Evolutionary conservation across 1,284 basidiomycete genomes (phyloP).

Genomic region (Austroboletus niveus): DNA sequence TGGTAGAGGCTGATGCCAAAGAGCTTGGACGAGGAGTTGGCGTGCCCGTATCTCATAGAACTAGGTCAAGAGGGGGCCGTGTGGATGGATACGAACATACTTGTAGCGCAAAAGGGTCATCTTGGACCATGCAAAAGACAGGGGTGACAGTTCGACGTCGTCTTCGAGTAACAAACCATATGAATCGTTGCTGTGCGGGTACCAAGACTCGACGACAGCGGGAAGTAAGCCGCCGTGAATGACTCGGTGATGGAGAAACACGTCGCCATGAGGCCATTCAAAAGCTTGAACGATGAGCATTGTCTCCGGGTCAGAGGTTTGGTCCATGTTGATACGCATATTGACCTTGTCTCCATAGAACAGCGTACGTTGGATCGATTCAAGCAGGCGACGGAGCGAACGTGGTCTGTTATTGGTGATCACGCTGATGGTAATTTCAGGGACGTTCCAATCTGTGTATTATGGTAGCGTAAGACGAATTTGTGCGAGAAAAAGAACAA

Average conservation of each 20-base stretch:
- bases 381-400: constrained; percentile 67
- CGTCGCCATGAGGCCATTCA: constrained; percentile 57
- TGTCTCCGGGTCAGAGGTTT: constrained; percentile 65
- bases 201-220: constrained; percentile 85
- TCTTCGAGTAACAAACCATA: constrained; percentile 82
- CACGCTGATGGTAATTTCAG: constrained; percentile 64
- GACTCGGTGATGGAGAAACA: constrained; percentile 67
- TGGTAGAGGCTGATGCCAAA: constrained; percentile 84
- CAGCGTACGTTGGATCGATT: constrained; percentile 54
- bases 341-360: constrained; percentile 69
- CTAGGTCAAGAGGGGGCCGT: constrained; percentile 5
- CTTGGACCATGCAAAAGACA: constrained; percentile 84
- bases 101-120: constrained; percentile 72
- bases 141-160: constrained; percentile 77
- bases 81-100: constrained; percentile 37
- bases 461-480: constrained; percentile 3
- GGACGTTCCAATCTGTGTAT: constrained; percentile 67
- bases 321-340: constrained; percentile 72
- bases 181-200: constrained; percentile 66
- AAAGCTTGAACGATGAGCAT: constrained; percentile 48
- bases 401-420: constrained; percentile 74
- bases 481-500: constrained; percentile 10
- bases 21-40: constrained; percentile 42
- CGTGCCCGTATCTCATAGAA: constrained; percentile 52
- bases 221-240: constrained; percentile 74